phyloP scores from a whole-genome alignment of 2,329 filamentous ascomycete genomes.

The Aplosporella prunicola region DNA sequence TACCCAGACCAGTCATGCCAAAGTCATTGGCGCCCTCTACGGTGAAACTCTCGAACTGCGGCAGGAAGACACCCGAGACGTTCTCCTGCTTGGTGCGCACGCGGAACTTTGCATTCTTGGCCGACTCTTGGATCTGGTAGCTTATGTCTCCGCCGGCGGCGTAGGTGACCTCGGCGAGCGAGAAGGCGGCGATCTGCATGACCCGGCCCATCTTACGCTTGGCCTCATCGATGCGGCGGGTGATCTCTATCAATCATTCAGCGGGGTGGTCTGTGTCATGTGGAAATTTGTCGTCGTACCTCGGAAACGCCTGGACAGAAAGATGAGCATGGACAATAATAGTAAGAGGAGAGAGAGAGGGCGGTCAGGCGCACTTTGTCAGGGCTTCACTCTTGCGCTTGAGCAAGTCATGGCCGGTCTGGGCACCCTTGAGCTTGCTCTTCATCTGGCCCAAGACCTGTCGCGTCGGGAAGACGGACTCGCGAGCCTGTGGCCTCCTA shows the following conservation, averaged over 20 bases:
- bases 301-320: constrained; percentile 66
- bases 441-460: constrained; percentile 98
- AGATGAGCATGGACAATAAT: constrained; percentile 10
- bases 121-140: constrained; percentile 95
- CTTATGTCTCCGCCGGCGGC: constrained; percentile 88
- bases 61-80: constrained; percentile 90
- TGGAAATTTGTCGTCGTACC: constrained; percentile 51
- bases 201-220: constrained; percentile 99
- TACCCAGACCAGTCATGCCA: constrained; percentile 86
- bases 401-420: constrained; percentile 77
- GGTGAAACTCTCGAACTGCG: constrained; percentile 84
- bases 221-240: constrained; percentile 91
- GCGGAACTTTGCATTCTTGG: constrained; percentile 84
- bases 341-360: constrained; percentile 6
- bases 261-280: constrained; percentile 2
- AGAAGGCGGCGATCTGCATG: constrained; percentile 98
- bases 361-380: constrained; percentile 62
- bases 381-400: constrained; percentile 98
- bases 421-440: constrained; percentile 78
- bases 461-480: constrained; percentile 94
- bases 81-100: constrained; percentile 96
- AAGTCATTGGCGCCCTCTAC: constrained; percentile 92
- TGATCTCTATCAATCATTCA: constrained; percentile 57
- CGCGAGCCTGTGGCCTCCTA: constrained; percentile 59
- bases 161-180: constrained; percentile 92